Evolutionary conservation across 108 stramenopile species (phyloP).

Genomic region (Epithemia pelagica): DNA sequence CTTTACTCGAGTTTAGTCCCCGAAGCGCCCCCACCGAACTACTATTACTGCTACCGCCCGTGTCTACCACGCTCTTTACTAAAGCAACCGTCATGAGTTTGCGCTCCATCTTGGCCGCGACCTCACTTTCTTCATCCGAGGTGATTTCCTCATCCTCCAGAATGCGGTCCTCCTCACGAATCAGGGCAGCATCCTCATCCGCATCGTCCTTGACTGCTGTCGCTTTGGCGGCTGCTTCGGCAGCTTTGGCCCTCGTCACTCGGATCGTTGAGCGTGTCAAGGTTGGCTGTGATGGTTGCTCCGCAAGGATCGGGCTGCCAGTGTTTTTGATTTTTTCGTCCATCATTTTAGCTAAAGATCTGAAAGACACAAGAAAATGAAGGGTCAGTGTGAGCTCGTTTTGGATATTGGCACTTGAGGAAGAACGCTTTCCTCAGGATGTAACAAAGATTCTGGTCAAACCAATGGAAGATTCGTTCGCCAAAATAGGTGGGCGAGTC

Average conservation of each 20-base stretch:
- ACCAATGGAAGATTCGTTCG: too few species aligned
- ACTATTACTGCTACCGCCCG: background rate
- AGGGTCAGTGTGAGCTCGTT: too few species aligned
- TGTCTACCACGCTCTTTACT: constrained; percentile 31
- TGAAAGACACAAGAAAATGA: background rate
- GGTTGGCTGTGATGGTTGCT: constrained; percentile 86
- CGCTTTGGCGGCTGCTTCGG: constrained; percentile 15
- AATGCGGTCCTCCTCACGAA: constrained; percentile 29
- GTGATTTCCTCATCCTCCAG: constrained; percentile 61
- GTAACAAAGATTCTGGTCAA: too few species aligned
- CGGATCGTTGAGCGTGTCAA: constrained; percentile 95
- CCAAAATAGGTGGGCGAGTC: too few species aligned
- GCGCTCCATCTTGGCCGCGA: constrained; percentile 30
- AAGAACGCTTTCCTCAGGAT: too few species aligned
- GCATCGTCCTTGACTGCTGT: background rate
- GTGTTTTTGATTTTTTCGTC: background rate
- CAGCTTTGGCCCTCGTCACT: constrained; percentile 14
- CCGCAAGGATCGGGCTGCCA: background rate
- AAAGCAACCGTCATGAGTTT: constrained; percentile 57
- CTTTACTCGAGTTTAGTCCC: background rate
- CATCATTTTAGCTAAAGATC: background rate
- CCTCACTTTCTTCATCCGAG: constrained; percentile 42
- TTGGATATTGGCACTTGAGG: too few species aligned
- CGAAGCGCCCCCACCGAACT: background rate
- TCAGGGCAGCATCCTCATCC: constrained; percentile 20